Evolutionary conservation across 2,329 filamentous ascomycete genomes (phyloP), one percentile per base, ranked within the genome.

Genomic region (Penicillium sp.): DNA sequence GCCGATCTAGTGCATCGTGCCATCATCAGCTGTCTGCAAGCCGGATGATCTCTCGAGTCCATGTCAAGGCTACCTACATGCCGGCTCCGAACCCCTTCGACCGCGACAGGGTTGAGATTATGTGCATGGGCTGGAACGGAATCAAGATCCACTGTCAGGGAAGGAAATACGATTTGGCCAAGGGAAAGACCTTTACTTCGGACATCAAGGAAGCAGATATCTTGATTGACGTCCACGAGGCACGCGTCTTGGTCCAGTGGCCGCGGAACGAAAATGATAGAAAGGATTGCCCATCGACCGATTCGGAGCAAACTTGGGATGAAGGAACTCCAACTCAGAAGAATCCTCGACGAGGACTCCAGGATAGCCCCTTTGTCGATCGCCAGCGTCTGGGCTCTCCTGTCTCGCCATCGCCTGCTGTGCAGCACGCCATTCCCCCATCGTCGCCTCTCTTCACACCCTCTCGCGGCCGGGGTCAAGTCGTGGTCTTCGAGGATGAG

Each of bases 41-140:
- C 78, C 90, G 92, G 49, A 86, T 96, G 60, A 92, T 99, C 63
- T 98, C 95, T 71, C 90, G 95, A 72, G 87, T 98, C 25, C 95
- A 99, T 74, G 90, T 97, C 76, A 90, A 91, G 78, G 93, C 92
- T 63, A 86, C 88, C 55, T 99, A 93, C 75, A 86, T 94, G 63
- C 84, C 89, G 22, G 86, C 91, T 12, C 79, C 83, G 20, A 83
- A 85, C 57, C 84, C 85, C 5, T 84, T 91, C 69, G 87, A 91
- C 67, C 83, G 87, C 63, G 91, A 90, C 74, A 89, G 87, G 75
- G 86, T 99, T 49, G 91, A 96, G 76, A 90, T 99, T 69, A 84
- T 91, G 70, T 99, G 95, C 81, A 86, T 90, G 71, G 95, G 95
- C 22, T 98, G 94, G 94, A 99, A 99, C 75, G 95, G 95, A 15